Conservation (phyloP, 495 filamentous ascomycete genomes). For the Hamigera avellanea region DNA sequence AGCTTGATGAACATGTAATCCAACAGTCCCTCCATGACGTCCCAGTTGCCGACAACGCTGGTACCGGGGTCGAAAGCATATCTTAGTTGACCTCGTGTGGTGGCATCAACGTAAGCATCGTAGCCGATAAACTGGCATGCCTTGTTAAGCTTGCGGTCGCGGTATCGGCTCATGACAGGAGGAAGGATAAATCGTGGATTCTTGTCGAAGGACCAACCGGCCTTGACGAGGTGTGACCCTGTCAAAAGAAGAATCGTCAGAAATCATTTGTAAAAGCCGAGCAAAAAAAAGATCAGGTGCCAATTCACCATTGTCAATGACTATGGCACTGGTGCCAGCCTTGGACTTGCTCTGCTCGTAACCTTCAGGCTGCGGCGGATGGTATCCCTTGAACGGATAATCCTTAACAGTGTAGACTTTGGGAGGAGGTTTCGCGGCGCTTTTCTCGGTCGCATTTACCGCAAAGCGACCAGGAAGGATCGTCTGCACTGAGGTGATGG, state of each 20-base stretch:
- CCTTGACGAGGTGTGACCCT: conserved; percentile 83
- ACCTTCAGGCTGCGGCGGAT: conserved; percentile 55
- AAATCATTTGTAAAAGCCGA: neutral
- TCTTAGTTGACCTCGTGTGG: conserved; percentile 77
- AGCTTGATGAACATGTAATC: conserved; percentile 91
- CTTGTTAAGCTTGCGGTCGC: conserved; percentile 81
- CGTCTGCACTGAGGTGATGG: conserved; percentile 35
- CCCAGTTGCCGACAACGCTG: conserved; percentile 92
- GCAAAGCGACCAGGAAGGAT: conserved; percentile 23
- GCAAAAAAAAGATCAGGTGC: neutral
- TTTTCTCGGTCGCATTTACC: conserved; percentile 21
- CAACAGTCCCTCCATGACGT: conserved; percentile 84
- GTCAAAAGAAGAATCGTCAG: neutral
- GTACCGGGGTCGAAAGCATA: conserved; percentile 84
- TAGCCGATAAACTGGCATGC: conserved; percentile 83
- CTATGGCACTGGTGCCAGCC: conserved; percentile 58
- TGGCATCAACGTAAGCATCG: conserved; percentile 89
- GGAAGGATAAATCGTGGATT: conserved; percentile 67
- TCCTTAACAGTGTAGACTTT: conserved; percentile 50
- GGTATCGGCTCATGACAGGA: conserved; percentile 85
- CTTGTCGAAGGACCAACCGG: conserved; percentile 88
- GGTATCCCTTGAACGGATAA: conserved; percentile 64
- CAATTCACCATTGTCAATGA: conserved; percentile 88
- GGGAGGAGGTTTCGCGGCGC: conserved; percentile 35
- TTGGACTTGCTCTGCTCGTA: conserved; percentile 48